phyloP scores from a whole-genome alignment of 306 rosid genomes.

The Citrullus colocynthis region DNA sequence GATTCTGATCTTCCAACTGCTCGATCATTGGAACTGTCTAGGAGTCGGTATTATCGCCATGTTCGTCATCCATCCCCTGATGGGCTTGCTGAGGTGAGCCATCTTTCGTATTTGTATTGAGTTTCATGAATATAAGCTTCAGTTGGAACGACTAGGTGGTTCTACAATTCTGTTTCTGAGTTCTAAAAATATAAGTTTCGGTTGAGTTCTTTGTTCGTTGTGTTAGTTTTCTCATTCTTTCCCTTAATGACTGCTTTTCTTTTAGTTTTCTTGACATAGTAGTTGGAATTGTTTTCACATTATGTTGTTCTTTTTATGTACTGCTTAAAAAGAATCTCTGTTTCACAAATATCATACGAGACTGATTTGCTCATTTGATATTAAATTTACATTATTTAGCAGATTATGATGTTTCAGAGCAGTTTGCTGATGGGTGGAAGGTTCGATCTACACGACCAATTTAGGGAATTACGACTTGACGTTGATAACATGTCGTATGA shows the following conservation, averaged over 20 bases:
- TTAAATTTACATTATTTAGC: conserved; percentile 12
- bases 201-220: neutral
- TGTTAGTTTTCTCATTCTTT: neutral
- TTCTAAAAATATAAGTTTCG: neutral
- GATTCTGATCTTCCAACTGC: conserved; percentile 40
- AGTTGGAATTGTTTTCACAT: neutral
- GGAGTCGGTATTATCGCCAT: conserved; percentile 47
- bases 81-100: conserved; percentile 61
- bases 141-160: neutral
- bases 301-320: neutral
- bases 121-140: neutral
- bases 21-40: conserved; percentile 32
- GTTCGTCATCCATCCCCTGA: conserved; percentile 55
- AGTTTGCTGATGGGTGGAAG: conserved; percentile 68
- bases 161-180: neutral
- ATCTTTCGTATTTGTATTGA: neutral
- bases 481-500: conserved; percentile 92
- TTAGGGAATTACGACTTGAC: conserved; percentile 84
- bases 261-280: neutral
- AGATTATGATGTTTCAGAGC: conserved; percentile 77
- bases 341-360: neutral
- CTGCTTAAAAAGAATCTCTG: neutral
- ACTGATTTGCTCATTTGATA: neutral
- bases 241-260: too few relatives aligned
- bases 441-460: conserved; percentile 45